These are phyloP conservation scores for Leishmania arabica DNA, from an alignment of 208 protist species.

Conservation along the genomic window DNA sequence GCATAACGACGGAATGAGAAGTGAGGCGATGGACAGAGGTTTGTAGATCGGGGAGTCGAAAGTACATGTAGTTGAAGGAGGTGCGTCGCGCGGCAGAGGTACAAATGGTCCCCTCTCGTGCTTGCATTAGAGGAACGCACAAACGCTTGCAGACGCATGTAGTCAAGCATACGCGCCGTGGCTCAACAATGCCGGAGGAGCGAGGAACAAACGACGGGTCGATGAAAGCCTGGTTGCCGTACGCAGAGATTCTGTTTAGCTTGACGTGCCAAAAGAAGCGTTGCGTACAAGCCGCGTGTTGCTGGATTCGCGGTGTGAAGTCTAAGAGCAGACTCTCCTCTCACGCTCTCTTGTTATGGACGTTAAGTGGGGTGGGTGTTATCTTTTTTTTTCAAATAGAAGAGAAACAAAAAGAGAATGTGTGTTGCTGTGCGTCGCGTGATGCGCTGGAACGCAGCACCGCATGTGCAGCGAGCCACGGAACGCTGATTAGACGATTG, in stretches of 20 bases:
- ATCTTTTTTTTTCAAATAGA: too few species aligned
- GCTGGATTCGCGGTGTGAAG: background rate
- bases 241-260: background rate
- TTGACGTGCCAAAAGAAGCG: background rate
- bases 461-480: slow-evolving; percentile 98
- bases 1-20: background rate
- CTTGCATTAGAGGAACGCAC: background rate
- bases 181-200: background rate
- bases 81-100: background rate
- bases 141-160: background rate
- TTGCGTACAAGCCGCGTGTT: background rate
- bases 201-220: background rate
- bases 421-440: background rate
- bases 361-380: background rate
- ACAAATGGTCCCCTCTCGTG: background rate
- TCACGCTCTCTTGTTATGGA: background rate
- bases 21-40: background rate
- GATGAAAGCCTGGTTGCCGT: background rate
- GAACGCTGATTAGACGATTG: slow-evolving; percentile 96
- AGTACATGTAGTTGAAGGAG: too few species aligned
- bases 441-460: background rate
- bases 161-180: background rate
- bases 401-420: background rate
- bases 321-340: background rate
- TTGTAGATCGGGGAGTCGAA: background rate